phyloP scores from a whole-genome alignment of 192 early-diverging fungal genomes.

The Coemansia sp. region DNA sequence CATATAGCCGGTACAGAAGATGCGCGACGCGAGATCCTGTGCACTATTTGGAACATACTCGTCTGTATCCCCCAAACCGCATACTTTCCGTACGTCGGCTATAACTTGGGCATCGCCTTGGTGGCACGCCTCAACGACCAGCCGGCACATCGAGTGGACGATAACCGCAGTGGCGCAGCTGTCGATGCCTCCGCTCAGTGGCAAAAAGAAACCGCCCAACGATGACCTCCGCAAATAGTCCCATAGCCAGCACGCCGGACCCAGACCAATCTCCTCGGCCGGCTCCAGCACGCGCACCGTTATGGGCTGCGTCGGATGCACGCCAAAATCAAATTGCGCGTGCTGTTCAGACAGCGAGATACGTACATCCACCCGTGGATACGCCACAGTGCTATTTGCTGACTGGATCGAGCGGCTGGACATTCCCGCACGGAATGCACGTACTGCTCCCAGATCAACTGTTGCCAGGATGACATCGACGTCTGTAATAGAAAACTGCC shows the following conservation, averaged over 20 bases:
- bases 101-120: conserved; percentile 64
- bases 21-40: conserved; percentile 74
- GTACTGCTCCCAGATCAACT: conserved; percentile 85
- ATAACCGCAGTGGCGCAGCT: conserved; percentile 87
- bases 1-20: conserved; percentile 98
- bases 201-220: conserved; percentile 87
- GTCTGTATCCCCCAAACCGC: conserved; percentile 42
- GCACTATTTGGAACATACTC: conserved; percentile 75
- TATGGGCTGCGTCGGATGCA: conserved; percentile 17
- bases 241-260: conserved; percentile 99
- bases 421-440: conserved; percentile 67
- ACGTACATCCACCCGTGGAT: conserved; percentile 62
- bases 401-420: conserved; percentile 84
- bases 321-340: conserved; percentile 27
- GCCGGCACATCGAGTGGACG: conserved; percentile 65
- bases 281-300: conserved; percentile 65
- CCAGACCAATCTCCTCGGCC: conserved; percentile 87
- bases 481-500: conserved; percentile 91
- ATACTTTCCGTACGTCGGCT: conserved; percentile 64
- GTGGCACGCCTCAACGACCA: conserved; percentile 30
- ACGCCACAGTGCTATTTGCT: conserved; percentile 51
- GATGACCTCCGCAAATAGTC: conserved; percentile 94
- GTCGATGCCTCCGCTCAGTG: conserved; percentile 96
- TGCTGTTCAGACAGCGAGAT: conserved; percentile 50
- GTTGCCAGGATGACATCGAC: conserved; percentile 94